phyloP scores from a whole-genome alignment of 2,329 filamentous ascomycete species.

The Trichoderma sp. region DNA sequence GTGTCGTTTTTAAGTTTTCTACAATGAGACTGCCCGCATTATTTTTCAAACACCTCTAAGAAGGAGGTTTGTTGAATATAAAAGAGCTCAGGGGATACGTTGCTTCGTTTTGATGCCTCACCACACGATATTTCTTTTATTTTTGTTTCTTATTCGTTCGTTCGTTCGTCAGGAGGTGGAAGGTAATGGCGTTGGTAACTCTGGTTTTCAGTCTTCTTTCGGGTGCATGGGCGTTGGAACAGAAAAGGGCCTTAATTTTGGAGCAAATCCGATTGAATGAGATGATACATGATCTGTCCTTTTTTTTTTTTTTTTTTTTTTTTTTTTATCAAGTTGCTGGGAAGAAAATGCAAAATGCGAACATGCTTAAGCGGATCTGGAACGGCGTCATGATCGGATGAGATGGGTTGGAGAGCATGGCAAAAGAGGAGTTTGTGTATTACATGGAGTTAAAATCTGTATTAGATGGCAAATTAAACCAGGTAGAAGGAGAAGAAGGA shows the following conservation, averaged over 20 bases:
- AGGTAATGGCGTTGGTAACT: constrained; percentile 17
- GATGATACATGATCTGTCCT: constrained; percentile 25
- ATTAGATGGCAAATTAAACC: constrained; percentile 18
- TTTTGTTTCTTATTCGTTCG: neutral
- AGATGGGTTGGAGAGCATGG: constrained; percentile 10
- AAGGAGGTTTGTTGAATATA: neutral
- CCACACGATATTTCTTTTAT: neutral
- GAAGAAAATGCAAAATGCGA: constrained; percentile 6
- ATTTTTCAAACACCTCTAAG: neutral
- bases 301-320: constrained; percentile 24
- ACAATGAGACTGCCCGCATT: neutral
- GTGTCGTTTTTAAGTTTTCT: neutral
- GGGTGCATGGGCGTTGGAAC: constrained; percentile 22
- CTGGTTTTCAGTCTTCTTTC: constrained; percentile 16
- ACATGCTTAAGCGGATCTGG: neutral
- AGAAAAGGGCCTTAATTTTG: constrained; percentile 22
- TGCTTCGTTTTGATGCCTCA: neutral
- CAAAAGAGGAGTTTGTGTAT: constrained; percentile 15
- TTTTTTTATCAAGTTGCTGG: constrained; percentile 17
- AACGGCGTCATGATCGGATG: constrained; percentile 22
- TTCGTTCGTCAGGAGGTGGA: neutral
- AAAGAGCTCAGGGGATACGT: neutral
- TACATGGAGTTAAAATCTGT: constrained; percentile 22
- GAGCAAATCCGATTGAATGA: constrained; percentile 6
- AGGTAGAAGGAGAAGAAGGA: constrained; percentile 14